Evolutionary conservation across 345 rosid genomes (phyloP).

Genomic region (Hibiscus syriacus): DNA sequence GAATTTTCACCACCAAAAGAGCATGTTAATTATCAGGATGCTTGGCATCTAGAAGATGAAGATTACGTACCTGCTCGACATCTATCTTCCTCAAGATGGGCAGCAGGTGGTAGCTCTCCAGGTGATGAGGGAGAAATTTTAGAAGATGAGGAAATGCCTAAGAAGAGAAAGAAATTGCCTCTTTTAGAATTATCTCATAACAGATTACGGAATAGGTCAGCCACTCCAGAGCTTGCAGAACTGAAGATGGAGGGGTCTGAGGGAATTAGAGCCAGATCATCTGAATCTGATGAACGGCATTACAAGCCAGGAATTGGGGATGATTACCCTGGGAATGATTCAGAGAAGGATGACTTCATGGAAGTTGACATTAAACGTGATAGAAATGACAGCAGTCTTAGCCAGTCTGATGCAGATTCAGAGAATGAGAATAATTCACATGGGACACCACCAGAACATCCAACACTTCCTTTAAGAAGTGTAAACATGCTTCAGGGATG

Average conservation of each 20-base stretch:
- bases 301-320: slow-evolving; percentile 50
- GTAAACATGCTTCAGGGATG: slow-evolving; percentile 96
- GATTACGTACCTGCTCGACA: slow-evolving; percentile 70
- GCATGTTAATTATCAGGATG: slow-evolving; percentile 33
- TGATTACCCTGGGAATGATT: slow-evolving; percentile 39
- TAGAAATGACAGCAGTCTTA: slow-evolving; percentile 27
- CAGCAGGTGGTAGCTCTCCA: slow-evolving; percentile 78
- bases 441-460: slow-evolving; percentile 54
- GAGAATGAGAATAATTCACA: slow-evolving; percentile 41
- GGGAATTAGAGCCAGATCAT: slow-evolving; percentile 43
- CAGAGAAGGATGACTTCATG: slow-evolving; percentile 59
- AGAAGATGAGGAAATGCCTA: slow-evolving; percentile 54
- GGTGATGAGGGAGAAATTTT: slow-evolving; percentile 29
- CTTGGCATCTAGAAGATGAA: slow-evolving; percentile 48
- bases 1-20: slow-evolving; percentile 36
- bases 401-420: slow-evolving; percentile 44
- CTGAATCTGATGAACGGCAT: slow-evolving; percentile 56
- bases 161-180: slow-evolving; percentile 54
- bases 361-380: slow-evolving; percentile 46
- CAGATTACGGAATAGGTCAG: slow-evolving; percentile 34
- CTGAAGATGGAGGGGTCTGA: slow-evolving; percentile 49
- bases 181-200: slow-evolving; percentile 30
- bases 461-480: slow-evolving; percentile 61
- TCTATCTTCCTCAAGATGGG: slow-evolving; percentile 97
- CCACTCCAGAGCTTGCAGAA: slow-evolving; percentile 60